Evolutionary conservation across 768 basidiomycete species (phyloP), one percentile per base, ranked within the genome.

Genomic region (Lactarius pseudohatsudake): DNA sequence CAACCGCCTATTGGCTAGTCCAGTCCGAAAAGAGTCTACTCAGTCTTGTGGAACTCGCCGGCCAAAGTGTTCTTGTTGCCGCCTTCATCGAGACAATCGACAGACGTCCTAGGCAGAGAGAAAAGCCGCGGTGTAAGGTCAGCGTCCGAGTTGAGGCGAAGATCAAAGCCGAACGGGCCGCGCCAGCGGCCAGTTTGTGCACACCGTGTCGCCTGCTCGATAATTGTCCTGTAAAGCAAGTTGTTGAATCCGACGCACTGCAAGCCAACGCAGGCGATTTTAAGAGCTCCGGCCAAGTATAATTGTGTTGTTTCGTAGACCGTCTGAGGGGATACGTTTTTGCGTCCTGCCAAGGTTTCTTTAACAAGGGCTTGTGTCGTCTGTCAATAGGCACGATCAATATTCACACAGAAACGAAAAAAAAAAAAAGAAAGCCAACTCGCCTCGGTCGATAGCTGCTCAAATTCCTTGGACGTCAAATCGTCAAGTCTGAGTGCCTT

Each of bases 161-260:
- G 66, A 66, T 68, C 65, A 62, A 67, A 62, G 53, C 70, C 56
- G n/a, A 70, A 70, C 28, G 62, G 64, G 61, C 54, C 66, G 30
- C 76, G 70, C 76, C 76, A 77, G 26, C 71, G 67, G 28, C 76
- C 76, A 26, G 71, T 72, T 63, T 74, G 72, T 22, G 68, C 63
- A 54, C 79, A 86, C 63, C 79, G 79, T 40, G 76, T 77, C 56
- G 88, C 85, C 66, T 89, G 87, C 45, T 89, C 88, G 55, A 91
- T 78, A 41, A 91, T 77, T 15, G 84, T 81, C 55, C 80, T 80
- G 74, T 91, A 92, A 71, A 91, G 78, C 36, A 77, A 76, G 64
- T 85, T 81, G 75, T 85, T 90, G 81, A 92, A 92, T 2, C 90
- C 88, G 60, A 90, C 81, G 74, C 91, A 92, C 69, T 89, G 88